A percentile compares a stretch with the other conserved stretches of the same genome.
phyloP scores from a whole-genome alignment of 768 basidiomycete species.

The Wakefieldia striispora region DNA sequence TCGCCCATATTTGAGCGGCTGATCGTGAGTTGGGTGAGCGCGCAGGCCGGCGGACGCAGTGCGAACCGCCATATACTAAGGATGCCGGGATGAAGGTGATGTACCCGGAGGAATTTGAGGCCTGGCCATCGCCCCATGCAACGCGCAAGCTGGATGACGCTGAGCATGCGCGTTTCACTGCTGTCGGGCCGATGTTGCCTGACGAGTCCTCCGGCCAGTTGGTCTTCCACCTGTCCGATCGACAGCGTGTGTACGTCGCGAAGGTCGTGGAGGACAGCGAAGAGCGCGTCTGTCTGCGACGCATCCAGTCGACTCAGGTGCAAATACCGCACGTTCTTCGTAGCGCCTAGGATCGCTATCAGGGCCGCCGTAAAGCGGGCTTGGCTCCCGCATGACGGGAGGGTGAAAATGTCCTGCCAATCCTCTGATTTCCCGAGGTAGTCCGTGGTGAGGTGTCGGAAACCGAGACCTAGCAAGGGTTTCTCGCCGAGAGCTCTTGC shows the following conservation, averaged over 20 bases:
- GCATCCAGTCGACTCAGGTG: slow-evolving; percentile 16
- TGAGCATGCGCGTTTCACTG: slow-evolving; percentile 3
- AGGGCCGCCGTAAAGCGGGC: slow-evolving; percentile 17
- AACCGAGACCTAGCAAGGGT: slow-evolving; percentile 10
- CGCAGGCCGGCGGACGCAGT: slow-evolving; percentile 14
- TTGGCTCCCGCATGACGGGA: not conserved
- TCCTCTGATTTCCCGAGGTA: slow-evolving; percentile 7
- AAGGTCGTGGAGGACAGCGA: slow-evolving; percentile 7
- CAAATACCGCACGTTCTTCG: slow-evolving; percentile 13
- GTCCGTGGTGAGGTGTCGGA: slow-evolving; percentile 19
- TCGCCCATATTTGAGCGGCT: slow-evolving; percentile 14
- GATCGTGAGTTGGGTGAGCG: slow-evolving; percentile 20
- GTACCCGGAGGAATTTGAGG: slow-evolving; percentile 11
- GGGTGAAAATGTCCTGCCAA: not conserved
- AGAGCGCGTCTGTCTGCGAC: slow-evolving; percentile 9
- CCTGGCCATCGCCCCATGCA: slow-evolving; percentile 17
- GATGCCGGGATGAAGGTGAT: slow-evolving; percentile 13
- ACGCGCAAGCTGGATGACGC: slow-evolving; percentile 17
- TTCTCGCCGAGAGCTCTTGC: slow-evolving; percentile 16
- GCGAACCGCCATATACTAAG: slow-evolving; percentile 12
- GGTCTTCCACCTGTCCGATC: slow-evolving; percentile 6
- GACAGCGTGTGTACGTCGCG: slow-evolving; percentile 11
- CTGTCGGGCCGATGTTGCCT: not conserved
- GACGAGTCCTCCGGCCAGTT: not conserved
- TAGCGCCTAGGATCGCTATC: slow-evolving; percentile 16